Evolutionary conservation across 352 stramenopile genomes (phyloP), one percentile per base, ranked within the genome.

Genomic region (Chrysophaeum taylorii): DNA sequence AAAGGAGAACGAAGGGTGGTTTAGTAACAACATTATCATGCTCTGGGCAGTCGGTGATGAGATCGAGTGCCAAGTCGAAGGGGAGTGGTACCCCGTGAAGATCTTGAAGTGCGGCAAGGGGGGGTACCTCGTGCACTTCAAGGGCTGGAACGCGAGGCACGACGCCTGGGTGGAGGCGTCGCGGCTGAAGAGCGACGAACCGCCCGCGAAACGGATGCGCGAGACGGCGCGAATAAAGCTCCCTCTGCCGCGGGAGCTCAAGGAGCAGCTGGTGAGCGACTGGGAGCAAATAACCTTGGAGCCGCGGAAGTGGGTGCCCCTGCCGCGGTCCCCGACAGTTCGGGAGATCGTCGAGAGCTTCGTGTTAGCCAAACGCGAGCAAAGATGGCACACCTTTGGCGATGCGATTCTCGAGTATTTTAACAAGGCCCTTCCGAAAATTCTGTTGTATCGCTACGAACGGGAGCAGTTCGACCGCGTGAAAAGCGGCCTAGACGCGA

Each of bases 191-290:
- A n/a, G n/a, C n/a, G n/a, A n/a, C n/a, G n/a, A n/a, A n/a, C n/a
- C n/a, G n/a, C n/a, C n/a, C n/a, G n/a, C n/a, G n/a, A n/a, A n/a
- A n/a, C n/a, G n/a, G n/a, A n/a, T n/a, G n/a, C n/a, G n/a, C n/a
- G n/a, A n/a, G n/a, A n/a, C n/a, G 70, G n/a, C 31, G 23, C 0
- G 66, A 50, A 5, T 70, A 76, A 25, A 69, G 35, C 21, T 69
- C 23, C 82, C 87, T 60, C 87, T 92, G 81, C 85, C 86, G 12
- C 89, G 90, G 68, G 86, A 84, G 45, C 82, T 92, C 72, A 90
- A 91, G 80, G 90, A 91, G 64, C 82, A 89, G 69, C 81, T 92
- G 50, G 85, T 91, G 9, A 81, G 89, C 72, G 86, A 92, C 82
- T 92, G 86, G 86, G 90, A 91, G 71, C 54, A 66, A 36, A 25